Base-by-base conservation (phyloP, 371 early-diverging fungal species). In the Rhizopus sp. region DNA sequence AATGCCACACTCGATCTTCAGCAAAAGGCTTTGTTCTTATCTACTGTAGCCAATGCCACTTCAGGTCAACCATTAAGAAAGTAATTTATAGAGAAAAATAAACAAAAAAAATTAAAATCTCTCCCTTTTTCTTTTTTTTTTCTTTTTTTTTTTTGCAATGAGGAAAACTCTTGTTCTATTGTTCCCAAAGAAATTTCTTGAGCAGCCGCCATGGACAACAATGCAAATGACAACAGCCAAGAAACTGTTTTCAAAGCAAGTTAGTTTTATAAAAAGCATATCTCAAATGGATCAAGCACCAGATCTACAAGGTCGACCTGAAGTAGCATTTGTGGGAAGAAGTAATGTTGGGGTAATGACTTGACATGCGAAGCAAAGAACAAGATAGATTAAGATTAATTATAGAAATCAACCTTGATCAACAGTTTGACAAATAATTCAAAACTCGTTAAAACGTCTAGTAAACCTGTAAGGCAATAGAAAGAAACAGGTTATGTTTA, bases 241-340 rank as follows among this genome's bases (percentile, higher is more conserved):
- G 39, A 66, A 62, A 41, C 29, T 63, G 17, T 80, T 80, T 62
- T 63, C 67, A 4, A 66, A 66, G 54, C 78, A 68, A 57, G 80
- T 79, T 56, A 51, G 49, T 50, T 69, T 78, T 64, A 46, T 76
- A 60, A 45, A 78, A 69, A 63, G 78, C 57, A 51, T 71, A 4
- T 60, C 71, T 12, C 29, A 62, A 60, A 7, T 55, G 39, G 56
- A 70, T 38, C 64, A 68, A 57, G 63, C 81, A 42, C 63, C 77
- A 60, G 48, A 53, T 7, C 32, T 51, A 3, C 23, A 23, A 29
- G 50, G n/a, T 34, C 46, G 59, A 29, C 79, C 76, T 30, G 76
- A 75, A 55, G 75, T 74, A 31, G 87, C 86, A 3, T 88, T 90
- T 76, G 84, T 88, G 12, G 91, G 91, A 0, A 82, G 91, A 57